Conservation (phyloP, 1,284 basidiomycete genomes). For the Trametes polyzona region DNA sequence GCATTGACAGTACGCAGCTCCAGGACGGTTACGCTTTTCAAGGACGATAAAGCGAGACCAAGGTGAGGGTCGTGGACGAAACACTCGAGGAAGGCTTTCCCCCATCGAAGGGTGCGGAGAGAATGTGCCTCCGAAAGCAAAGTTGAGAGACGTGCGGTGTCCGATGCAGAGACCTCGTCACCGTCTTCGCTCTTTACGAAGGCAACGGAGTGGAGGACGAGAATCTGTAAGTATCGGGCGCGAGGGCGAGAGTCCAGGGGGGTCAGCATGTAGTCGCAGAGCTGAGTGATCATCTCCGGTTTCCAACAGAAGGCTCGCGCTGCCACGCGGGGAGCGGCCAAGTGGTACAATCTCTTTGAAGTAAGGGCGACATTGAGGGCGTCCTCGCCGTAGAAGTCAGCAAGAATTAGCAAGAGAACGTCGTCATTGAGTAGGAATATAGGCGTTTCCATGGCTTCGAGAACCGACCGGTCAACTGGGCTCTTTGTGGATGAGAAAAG, state of each 20-base stretch:
- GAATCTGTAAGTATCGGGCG: neutral
- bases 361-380: conserved; percentile 11
- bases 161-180: too few species aligned
- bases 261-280: neutral
- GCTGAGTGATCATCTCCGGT: neutral
- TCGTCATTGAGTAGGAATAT: conserved; percentile 3
- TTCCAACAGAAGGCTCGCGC: neutral
- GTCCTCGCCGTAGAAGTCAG: neutral
- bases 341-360: neutral
- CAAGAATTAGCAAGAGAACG: conserved; percentile 2
- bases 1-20: neutral
- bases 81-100: neutral
- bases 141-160: neutral
- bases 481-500: too few species aligned
- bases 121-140: neutral
- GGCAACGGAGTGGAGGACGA: neutral
- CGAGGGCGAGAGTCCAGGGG: neutral
- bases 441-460: neutral
- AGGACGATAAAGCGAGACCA: neutral
- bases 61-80: neutral
- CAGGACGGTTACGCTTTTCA: neutral
- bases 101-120: neutral
- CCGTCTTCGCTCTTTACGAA: neutral
- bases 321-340: conserved; percentile 4
- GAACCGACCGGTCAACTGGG: too few species aligned